These are phyloP conservation scores for Trichoderma sp. DNA, from an alignment of 2,329 filamentous ascomycete genomes.

Conservation along the genomic window DNA sequence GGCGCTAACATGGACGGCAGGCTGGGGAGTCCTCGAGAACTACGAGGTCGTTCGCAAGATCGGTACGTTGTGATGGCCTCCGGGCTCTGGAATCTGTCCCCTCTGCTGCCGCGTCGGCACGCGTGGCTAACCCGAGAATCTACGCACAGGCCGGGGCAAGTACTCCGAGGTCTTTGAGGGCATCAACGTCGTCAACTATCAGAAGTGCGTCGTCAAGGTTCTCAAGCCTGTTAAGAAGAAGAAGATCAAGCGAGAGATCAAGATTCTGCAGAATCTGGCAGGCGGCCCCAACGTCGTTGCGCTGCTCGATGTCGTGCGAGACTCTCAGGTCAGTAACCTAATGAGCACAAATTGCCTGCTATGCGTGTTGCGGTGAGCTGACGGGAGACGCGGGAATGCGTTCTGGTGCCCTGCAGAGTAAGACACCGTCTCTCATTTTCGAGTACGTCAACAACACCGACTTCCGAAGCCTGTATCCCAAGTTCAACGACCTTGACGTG, in stretches of 20 bases:
- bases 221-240: conserved; percentile 99
- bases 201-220: conserved; percentile 99
- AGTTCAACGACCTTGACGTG: conserved; percentile 96
- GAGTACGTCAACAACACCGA: conserved; percentile 99
- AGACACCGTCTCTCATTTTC: conserved; percentile 96
- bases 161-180: conserved; percentile 99
- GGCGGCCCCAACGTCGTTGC: conserved; percentile 96
- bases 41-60: conserved; percentile 99
- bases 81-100: neutral
- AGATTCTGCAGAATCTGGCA: conserved; percentile 96
- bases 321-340: conserved; percentile 67
- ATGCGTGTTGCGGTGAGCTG: neutral
- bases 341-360: conserved; percentile 22
- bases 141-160: conserved; percentile 77
- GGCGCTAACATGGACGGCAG: conserved; percentile 32
- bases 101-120: conserved; percentile 9
- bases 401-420: conserved; percentile 61
- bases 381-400: neutral
- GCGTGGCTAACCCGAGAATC: conserved; percentile 28
- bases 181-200: conserved; percentile 99
- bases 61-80: conserved; percentile 56
- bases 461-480: conserved; percentile 93
- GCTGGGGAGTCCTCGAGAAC: conserved; percentile 95
- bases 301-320: conserved; percentile 89
- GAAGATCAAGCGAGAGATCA: conserved; percentile 99